These are phyloP conservation scores for Trichoderma koningiopsis DNA, from an alignment of 2,329 filamentous ascomycete species.

Conservation along the genomic window DNA sequence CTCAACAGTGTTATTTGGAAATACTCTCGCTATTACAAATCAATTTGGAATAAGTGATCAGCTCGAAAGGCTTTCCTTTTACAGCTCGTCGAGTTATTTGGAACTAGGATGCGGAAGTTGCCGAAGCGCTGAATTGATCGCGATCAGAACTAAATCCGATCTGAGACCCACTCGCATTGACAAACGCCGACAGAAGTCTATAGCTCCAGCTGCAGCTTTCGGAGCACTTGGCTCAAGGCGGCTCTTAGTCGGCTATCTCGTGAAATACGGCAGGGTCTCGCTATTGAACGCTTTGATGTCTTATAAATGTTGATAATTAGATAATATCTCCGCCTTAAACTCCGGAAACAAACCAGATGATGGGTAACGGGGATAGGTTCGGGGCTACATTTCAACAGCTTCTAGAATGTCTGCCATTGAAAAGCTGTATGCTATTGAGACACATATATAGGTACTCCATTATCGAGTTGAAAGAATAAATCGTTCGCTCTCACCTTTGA, in stretches of 20 bases:
- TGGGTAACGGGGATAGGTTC: neutral
- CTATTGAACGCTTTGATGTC: neutral
- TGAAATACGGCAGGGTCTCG: neutral
- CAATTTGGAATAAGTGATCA: neutral
- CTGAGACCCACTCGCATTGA: neutral
- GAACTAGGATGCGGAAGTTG: neutral
- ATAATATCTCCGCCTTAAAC: slow-evolving; percentile 1
- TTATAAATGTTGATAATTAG: neutral
- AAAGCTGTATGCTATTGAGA: neutral
- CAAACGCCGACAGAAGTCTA: neutral
- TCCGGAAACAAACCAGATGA: neutral
- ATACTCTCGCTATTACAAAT: neutral
- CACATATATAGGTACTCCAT: neutral
- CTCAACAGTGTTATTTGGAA: neutral
- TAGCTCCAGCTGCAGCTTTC: neutral
- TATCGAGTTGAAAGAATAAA: neutral
- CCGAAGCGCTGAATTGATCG: neutral
- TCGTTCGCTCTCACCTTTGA: neutral
- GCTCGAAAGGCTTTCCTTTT: neutral
- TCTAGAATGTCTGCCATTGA: neutral
- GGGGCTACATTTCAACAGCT: neutral
- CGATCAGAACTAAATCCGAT: slow-evolving; percentile 1
- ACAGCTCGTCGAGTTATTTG: neutral
- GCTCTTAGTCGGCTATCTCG: neutral
- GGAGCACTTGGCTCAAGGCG: neutral